Base-by-base conservation (phyloP, 2,329 filamentous ascomycete genomes). In the Aspergillus arachidicola region DNA sequence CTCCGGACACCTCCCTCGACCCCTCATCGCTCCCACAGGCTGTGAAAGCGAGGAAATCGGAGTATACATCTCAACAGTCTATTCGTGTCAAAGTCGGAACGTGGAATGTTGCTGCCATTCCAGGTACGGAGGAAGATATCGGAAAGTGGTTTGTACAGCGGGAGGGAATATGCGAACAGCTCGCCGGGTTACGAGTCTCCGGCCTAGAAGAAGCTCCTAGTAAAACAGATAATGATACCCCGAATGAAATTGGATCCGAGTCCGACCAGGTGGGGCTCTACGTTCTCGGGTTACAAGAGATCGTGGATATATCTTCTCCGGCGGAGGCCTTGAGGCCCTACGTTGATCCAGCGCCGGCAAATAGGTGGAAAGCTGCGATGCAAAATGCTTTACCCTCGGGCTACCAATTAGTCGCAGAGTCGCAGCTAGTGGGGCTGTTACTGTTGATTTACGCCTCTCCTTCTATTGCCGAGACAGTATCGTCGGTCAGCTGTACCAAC, bases 31-130 rank as follows among this genome's bases (percentile, higher is more conserved):
- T 90, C 10, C 82, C 83, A 2, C 83, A 86, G 59, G 85, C 84
- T 2, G 77, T 98, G 45, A 86, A 90, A 73, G 88, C 91, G 45
- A 87, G 95, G 59, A 87, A 89, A 71, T 81, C 86, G 56, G 94
- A 98, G 76, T 99, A 94, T 76, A 90, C 91, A 30, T 87, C 89
- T 43, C 86, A 89, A 50, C 89, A 89, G 75, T 86, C 86, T 57
- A 87, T 97, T 69, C 89, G 89, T 68, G 86, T 99, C 77, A 97
- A 97, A 79, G 85, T 99, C 58, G 95, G 94, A 48, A 91, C 92
- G 0, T 99, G 95, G 95, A 99, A 99, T 78, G 92, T 97, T 19
- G 95, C 93, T 4, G 89, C 90, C 1, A 89, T 91, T 67, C 88
- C 91, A 14, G 93, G 91, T 28, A 93, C 93, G 0, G 93, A 97